Evolutionary conservation across 2,329 filamentous ascomycete species (phyloP).

Genomic region (Aspergillus pseudoterreus): DNA sequence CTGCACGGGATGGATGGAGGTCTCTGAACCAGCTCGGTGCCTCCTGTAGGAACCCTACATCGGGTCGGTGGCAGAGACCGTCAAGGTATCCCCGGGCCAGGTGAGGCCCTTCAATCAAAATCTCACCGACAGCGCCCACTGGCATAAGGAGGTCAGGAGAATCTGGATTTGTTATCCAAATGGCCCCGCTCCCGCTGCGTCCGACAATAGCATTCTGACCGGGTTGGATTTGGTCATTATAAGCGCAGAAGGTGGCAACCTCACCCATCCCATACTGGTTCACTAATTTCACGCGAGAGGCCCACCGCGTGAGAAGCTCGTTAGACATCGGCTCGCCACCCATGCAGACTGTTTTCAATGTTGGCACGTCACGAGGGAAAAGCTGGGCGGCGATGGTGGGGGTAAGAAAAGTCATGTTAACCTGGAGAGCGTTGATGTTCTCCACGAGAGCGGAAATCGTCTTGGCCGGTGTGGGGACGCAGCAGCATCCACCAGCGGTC

Average conservation of each 20-base stretch:
- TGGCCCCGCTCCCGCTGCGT: neutral
- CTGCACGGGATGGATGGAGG: neutral
- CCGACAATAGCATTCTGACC: constrained; percentile 9
- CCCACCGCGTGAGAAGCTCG: constrained; percentile 15
- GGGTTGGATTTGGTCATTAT: constrained; percentile 15
- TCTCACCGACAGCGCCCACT: constrained; percentile 26
- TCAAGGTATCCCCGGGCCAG: constrained; percentile 25
- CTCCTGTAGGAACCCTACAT: constrained; percentile 14
- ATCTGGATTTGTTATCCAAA: constrained; percentile 14
- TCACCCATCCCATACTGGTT: constrained; percentile 30
- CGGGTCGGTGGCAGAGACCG: constrained; percentile 9
- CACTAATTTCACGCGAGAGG: constrained; percentile 11
- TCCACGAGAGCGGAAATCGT: constrained; percentile 13
- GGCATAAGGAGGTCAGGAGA: constrained; percentile 18
- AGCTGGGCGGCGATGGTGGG: constrained; percentile 22
- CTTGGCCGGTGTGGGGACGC: constrained; percentile 17
- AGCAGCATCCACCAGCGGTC: constrained; percentile 22
- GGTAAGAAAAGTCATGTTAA: constrained; percentile 23
- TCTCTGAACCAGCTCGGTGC: neutral
- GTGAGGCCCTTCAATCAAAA: constrained; percentile 27
- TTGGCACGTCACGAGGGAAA: constrained; percentile 15
- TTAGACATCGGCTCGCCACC: constrained; percentile 24
- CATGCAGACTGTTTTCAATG: constrained; percentile 20
- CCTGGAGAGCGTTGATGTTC: constrained; percentile 16
- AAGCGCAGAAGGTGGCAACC: constrained; percentile 21